Base-by-base conservation (phyloP, 768 basidiomycete genomes). In the Cyathus striatus region DNA sequence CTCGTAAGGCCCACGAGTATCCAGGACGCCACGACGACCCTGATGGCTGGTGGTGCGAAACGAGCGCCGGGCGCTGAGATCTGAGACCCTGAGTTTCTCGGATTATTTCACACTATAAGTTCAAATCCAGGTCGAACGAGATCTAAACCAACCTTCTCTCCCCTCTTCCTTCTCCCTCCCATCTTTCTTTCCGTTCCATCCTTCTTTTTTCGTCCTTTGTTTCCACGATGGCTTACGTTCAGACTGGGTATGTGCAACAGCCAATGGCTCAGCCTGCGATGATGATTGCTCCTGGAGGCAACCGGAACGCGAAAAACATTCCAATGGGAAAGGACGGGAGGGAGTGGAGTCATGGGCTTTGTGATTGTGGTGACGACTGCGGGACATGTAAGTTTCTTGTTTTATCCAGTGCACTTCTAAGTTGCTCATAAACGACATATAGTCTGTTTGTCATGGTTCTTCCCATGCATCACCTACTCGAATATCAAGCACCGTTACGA, bases 281-380 rank as follows among this genome's bases (percentile, higher is more conserved):
- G 60, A 40, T 46, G n/a, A 50, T 55, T 26, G 40, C 45, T 27
- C 49, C 52, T n/a, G 62, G 59, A 21, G 63, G 63, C 16, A 65
- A 67, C 48, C 52, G 63, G 21, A 67, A 67, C 43, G 61, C 56
- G 18, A 63, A 60, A 43, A 62, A 63, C 46, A 40, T 63, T 35
- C 62, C 63, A 2, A 52, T 59, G 41, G 57, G 52, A 23, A 47
- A 54, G 9, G 52, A 60, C 20, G 57, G 61, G 9, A 55, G 65
- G 22, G 49, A 43, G n/a, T 52, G 50, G 50, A 52, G 48, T 25
- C 26, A 17, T 25, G 46, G 46, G 12, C 25, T 47, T 12, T 43
- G 25, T 23, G 46, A 47, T 23, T 47, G 46, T 42, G 25, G 32
- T 37, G 46, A 44, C 23, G 46, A 47, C 43, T 20, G 23, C 14